Conservation (phyloP, 345 rosid species). For the Viola odorata region DNA sequence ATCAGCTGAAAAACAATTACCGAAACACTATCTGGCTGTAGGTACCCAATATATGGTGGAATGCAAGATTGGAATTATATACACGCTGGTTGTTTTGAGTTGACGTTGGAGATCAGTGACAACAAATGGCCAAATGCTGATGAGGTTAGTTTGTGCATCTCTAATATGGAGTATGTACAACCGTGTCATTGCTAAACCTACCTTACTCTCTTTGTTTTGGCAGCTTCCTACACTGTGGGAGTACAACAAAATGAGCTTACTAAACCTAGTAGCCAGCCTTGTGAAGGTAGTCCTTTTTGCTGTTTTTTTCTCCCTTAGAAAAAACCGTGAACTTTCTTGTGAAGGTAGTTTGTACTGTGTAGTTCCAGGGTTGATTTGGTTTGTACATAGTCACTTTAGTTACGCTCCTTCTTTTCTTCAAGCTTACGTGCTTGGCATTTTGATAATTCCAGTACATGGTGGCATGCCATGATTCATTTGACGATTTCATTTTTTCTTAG, state of each 20-base stretch:
- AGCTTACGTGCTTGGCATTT: too few species aligned
- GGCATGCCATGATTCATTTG: too few species aligned
- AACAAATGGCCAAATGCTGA: conserved; percentile 84
- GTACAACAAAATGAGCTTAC: conserved; percentile 82
- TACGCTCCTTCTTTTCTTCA: too few species aligned
- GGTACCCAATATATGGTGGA: conserved; percentile 98
- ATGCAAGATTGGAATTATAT: conserved; percentile 99
- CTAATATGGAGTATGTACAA: not conserved
- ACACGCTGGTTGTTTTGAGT: conserved; percentile 87
- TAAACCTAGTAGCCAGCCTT: conserved; percentile 76
- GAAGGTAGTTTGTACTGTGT: too few species aligned
- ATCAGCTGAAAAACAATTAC: too few species aligned
- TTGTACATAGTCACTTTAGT: too few species aligned
- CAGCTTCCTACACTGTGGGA: conserved; percentile 91
- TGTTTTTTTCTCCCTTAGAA: too few species aligned
- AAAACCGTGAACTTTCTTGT: too few species aligned
- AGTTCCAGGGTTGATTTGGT: too few species aligned
- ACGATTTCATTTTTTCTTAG: too few species aligned
- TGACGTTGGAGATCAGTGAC: conserved; percentile 94
- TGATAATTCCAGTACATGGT: too few species aligned
- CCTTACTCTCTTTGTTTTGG: conserved; percentile 9
- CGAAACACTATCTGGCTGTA: too few species aligned
- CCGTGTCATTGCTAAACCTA: conserved; percentile 15
- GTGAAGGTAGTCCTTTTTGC: conserved; percentile 61
- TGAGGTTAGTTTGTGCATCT: conserved; percentile 49